Base-by-base conservation (phyloP, 2,329 filamentous ascomycete genomes). In the Beauveria rudraprayagi region DNA sequence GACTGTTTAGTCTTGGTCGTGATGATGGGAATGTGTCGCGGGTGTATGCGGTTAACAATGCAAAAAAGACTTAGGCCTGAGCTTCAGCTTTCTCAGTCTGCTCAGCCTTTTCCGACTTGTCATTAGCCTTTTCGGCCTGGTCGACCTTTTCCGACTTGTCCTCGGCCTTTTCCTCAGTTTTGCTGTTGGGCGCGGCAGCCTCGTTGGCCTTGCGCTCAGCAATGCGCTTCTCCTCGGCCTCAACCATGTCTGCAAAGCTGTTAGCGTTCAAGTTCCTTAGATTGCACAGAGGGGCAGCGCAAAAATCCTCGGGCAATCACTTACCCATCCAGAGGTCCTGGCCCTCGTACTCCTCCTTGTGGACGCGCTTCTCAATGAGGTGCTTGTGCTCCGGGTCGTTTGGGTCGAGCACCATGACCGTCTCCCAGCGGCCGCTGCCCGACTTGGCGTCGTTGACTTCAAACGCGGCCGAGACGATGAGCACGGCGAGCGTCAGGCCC, bases 271-370 rank as follows among this genome's bases (percentile, higher is more conserved):
- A 16, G 11, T n/a, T 22, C 19, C 19, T 22, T 22, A 22, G 19
- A 22, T 22, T 22, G 19, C 19, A 22, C 19, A 22, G 19, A 22
- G 19, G 19, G 19, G 19, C 19, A 22, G 19, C 19, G 19, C 19
- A 22, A 22, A 22, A 22, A 22, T 22, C 19, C 19, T 22, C 19
- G 19, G 19, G 19, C 19, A 22, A 22, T 22, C 19, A 22, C 85
- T 72, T 76, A 89, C 87, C 88, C 80, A 85, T 94, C 94, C 94
- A 99, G 69, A 97, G 82, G 75, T 97, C 92, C 78, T 96, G 90
- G 50, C 91, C 90, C 71, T 87, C 83, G 73, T 95, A 94, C 65
- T 90, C 82, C 79, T 95, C 91, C 77, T 92, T 90, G 73, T 95
- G 90, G 60, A 94, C 83, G 77, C 80, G 86, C 85, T 92, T 93